Evolutionary conservation across 2,329 filamentous ascomycete species (phyloP).

Genomic region (Colletotrichum eremochloae): DNA sequence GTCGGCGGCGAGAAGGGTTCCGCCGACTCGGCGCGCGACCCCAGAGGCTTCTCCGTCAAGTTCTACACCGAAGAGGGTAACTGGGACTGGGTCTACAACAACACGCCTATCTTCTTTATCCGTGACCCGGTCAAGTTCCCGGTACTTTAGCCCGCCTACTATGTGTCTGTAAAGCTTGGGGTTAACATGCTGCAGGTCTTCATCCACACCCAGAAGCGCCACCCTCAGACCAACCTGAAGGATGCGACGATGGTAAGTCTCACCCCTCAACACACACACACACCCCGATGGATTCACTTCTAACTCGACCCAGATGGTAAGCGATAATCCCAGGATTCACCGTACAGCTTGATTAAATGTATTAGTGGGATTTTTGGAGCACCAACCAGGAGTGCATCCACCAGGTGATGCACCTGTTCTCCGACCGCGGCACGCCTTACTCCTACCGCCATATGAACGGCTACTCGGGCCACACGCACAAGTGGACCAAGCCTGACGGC

Average conservation of each 20-base stretch:
- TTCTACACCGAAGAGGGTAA: conserved; percentile 79
- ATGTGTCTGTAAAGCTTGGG: neutral
- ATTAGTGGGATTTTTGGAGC: conserved; percentile 59
- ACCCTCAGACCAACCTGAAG: conserved; percentile 78
- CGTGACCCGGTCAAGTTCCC: conserved; percentile 82
- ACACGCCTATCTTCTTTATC: conserved; percentile 83
- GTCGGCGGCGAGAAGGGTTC: conserved; percentile 81
- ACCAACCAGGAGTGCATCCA: conserved; percentile 74
- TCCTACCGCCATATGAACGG: conserved; percentile 77
- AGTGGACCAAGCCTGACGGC: conserved; percentile 75
- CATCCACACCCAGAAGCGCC: conserved; percentile 83
- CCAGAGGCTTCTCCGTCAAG: conserved; percentile 78
- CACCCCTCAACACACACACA: too few species aligned
- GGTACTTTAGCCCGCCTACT: conserved; percentile 37
- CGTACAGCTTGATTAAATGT: neutral
- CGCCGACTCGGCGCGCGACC: conserved; percentile 78
- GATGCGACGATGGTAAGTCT: conserved; percentile 71
- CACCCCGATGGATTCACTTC: too few species aligned
- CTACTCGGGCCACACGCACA: conserved; percentile 74
- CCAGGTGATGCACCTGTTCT: conserved; percentile 75
- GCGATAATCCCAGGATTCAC: too few species aligned
- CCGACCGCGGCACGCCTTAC: conserved; percentile 75
- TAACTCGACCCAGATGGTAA: too few species aligned
- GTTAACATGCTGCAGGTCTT: conserved; percentile 59
- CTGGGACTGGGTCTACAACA: conserved; percentile 82